These are phyloP conservation scores for Mortierella sp. DNA, from an alignment of 371 early-diverging fungal genomes.

Conservation along the genomic window DNA sequence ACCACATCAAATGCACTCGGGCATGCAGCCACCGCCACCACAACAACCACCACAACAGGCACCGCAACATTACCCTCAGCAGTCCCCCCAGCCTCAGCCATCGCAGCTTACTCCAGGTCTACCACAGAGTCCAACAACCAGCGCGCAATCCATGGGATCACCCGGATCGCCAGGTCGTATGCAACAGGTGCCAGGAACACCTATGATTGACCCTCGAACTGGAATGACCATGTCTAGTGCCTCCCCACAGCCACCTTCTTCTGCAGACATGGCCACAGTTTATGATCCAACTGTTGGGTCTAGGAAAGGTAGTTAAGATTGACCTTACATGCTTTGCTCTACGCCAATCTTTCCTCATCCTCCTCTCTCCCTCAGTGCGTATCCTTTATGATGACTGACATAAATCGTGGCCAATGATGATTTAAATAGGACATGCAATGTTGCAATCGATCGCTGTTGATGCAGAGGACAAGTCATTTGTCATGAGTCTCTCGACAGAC, in stretches of 20 bases:
- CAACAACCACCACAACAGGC: slow-evolving; percentile 5
- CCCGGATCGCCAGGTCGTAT: slow-evolving; percentile 42
- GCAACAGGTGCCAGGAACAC: slow-evolving; percentile 14
- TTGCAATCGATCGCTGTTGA: slow-evolving; percentile 43
- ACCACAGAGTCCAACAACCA: slow-evolving; percentile 37
- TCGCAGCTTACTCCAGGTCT: not conserved
- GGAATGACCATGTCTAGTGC: slow-evolving; percentile 7
- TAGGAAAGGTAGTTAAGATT: slow-evolving; percentile 30
- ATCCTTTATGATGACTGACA: not conserved
- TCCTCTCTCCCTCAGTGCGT: too few species aligned
- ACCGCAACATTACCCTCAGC: slow-evolving; percentile 34
- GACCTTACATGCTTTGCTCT: not conserved
- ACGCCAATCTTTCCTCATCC: not conserved
- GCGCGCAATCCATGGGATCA: slow-evolving; percentile 37
- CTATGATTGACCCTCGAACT: slow-evolving; percentile 27
- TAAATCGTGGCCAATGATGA: not conserved
- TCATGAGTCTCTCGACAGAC: slow-evolving; percentile 39
- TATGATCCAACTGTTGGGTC: slow-evolving; percentile 42
- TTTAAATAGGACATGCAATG: slow-evolving; percentile 39
- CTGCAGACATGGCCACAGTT: slow-evolving; percentile 27
- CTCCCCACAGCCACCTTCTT: slow-evolving; percentile 12
- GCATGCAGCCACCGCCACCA: slow-evolving; percentile 8
- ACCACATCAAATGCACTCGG: slow-evolving; percentile 38
- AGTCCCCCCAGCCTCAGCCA: slow-evolving; percentile 9
- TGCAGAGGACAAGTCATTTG: slow-evolving; percentile 45